Base-by-base conservation (phyloP, 192 early-diverging fungal species). In the Podila horticola region DNA sequence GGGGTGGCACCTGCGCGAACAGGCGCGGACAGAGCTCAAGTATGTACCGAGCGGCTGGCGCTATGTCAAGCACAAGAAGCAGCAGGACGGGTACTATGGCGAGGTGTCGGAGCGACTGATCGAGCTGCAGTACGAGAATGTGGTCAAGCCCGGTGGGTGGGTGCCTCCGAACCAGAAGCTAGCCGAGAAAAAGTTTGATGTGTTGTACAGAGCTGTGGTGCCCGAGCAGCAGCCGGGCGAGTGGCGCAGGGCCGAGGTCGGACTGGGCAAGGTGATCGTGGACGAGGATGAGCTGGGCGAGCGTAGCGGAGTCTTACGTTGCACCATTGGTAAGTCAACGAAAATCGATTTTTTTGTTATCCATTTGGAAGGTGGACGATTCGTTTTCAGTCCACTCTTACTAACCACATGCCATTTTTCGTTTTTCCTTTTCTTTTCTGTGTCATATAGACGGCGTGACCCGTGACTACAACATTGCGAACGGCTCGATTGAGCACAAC, bases 41-140 rank as follows among this genome's bases (percentile, higher is more conserved):
- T 77, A 88, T 24, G 58, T 90, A 24, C 79, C 83, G 17, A 67
- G 76, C 49, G 83, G 84, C 48, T 90, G 87, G 88, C 82, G 87
- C 38, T 85, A 88, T 67, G 75, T 89, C 26, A 82, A 77, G 58
- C 82, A 82, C 66, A 84, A 84, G 61, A 85, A 83, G 48, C 82
- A 82, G 15, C 64, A 69, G 26, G 76, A 77, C 30, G 77, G 74
- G 11, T 85, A 76, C 36, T 63, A 68, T 19, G 66, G 84, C 34
- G 72, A 83, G 38, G 73, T 79, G 38, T 67, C 74, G n/a, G 66
- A 67, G 38, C 59, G 77, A 38, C 74, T 71, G 50, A 52, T 84
- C n/a, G 83, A 84, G 49, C 61, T 90, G 2, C 83, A 85, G 59
- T 90, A 90, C 59, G 76, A 83, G 13, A 72, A 87, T 52, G 31